These are phyloP conservation scores for Polytrichum formosum DNA, from an alignment of 225 moss, liverwort and hornwort genomes.

Conservation along the genomic window DNA sequence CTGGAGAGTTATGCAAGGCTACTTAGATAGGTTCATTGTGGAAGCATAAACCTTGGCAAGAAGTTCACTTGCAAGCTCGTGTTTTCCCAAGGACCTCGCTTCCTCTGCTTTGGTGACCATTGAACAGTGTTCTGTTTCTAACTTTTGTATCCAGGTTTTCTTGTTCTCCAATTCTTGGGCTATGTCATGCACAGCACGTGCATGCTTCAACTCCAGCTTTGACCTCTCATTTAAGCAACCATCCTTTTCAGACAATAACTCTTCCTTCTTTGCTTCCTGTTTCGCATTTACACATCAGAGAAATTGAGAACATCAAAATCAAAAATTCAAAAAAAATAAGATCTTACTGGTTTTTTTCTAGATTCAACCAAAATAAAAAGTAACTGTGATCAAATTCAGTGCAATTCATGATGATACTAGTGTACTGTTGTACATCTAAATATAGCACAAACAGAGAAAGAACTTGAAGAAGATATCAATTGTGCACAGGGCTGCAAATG, in stretches of 20 bases:
- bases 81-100: slow-evolving; percentile 32
- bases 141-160: slow-evolving; percentile 24
- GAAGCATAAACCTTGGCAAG: slow-evolving; percentile 26
- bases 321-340: too few relatives aligned
- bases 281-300: background rate
- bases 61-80: slow-evolving; percentile 26
- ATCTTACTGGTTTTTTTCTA: too few relatives aligned
- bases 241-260: slow-evolving; percentile 47
- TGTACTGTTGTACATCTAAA: too few relatives aligned
- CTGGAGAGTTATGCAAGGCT: background rate
- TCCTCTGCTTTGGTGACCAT: slow-evolving; percentile 43
- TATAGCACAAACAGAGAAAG: too few relatives aligned
- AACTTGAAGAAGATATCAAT: too few relatives aligned
- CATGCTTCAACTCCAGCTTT: slow-evolving; percentile 56
- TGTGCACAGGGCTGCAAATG: too few relatives aligned
- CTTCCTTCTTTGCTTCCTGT: slow-evolving; percentile 57
- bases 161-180: slow-evolving; percentile 48
- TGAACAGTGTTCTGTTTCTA: slow-evolving; percentile 31
- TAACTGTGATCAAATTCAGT: too few relatives aligned
- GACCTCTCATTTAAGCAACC: slow-evolving; percentile 56
- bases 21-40: too few relatives aligned
- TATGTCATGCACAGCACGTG: slow-evolving; percentile 48
- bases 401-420: too few relatives aligned
- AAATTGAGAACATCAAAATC: too few relatives aligned
- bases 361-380: too few relatives aligned